phyloP scores from a whole-genome alignment of 2,329 filamentous ascomycete species.

The Fusarium paranaense region DNA sequence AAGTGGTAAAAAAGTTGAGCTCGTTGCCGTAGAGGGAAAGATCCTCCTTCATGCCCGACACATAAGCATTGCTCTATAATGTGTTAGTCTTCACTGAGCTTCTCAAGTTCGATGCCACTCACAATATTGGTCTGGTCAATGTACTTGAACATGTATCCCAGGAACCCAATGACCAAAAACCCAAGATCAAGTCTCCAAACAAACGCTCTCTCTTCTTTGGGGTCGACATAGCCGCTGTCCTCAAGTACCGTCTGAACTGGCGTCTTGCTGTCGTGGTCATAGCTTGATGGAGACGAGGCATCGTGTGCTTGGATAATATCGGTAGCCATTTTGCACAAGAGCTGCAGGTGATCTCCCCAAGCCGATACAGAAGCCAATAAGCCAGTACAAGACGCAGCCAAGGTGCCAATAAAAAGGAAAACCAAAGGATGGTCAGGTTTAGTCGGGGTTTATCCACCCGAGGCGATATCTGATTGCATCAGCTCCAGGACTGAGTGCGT shows the following conservation, averaged over 20 bases:
- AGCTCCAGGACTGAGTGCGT: neutral
- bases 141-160: conserved; percentile 26
- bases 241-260: neutral
- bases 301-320: neutral
- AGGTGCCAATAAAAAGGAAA: neutral
- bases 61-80: conserved; percentile 13
- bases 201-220: neutral
- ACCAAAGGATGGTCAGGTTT: neutral
- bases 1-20: conserved; percentile 19
- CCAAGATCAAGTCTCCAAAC: conserved; percentile 5
- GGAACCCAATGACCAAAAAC: conserved; percentile 6
- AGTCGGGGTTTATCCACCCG: neutral
- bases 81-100: neutral
- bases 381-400: neutral
- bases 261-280: neutral
- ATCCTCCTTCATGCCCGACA: conserved; percentile 21
- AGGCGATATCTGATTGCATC: neutral
- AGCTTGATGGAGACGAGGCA: neutral
- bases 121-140: conserved; percentile 25
- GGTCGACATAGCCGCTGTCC: neutral
- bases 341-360: neutral
- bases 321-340: neutral
- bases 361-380: neutral
- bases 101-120: neutral
- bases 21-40: conserved; percentile 13